phyloP scores from a whole-genome alignment of 148 eudicot species.

The Pharnaceum exiguum region DNA sequence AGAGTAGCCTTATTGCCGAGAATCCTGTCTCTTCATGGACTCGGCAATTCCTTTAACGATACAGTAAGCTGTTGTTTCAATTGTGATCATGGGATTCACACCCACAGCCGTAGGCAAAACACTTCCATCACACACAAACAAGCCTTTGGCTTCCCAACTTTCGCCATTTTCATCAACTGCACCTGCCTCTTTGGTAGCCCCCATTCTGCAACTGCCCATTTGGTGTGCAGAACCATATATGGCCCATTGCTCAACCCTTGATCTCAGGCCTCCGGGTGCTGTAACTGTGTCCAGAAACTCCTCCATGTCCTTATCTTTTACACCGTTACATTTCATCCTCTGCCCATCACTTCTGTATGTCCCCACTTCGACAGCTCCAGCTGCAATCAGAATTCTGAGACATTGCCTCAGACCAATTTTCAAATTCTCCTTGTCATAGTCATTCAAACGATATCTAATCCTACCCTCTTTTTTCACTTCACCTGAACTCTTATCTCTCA shows the following conservation, averaged over 20 bases:
- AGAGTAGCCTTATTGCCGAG: neutral
- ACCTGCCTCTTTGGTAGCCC: conserved; percentile 49
- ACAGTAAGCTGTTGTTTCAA: conserved; percentile 79
- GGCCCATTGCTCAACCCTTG: conserved; percentile 52
- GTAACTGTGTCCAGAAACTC: conserved; percentile 64
- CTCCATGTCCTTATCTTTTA: conserved; percentile 51
- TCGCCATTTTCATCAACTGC: conserved; percentile 87
- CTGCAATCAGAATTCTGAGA: conserved; percentile 59
- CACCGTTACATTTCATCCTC: conserved; percentile 49
- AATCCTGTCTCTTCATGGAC: conserved; percentile 25
- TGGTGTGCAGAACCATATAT: conserved; percentile 79
- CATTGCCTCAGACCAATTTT: conserved; percentile 53
- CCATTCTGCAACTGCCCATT: conserved; percentile 92
- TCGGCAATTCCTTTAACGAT: conserved; percentile 51
- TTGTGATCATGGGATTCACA: conserved; percentile 91
- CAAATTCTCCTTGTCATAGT: conserved; percentile 52
- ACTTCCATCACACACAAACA: conserved; percentile 84
- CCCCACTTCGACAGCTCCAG: conserved; percentile 90
- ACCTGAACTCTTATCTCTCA: conserved; percentile 59
- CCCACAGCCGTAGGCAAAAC: conserved; percentile 80
- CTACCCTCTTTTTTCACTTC: conserved; percentile 46
- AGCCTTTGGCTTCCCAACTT: conserved; percentile 80
- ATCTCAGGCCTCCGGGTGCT: conserved; percentile 54
- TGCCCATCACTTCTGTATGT: conserved; percentile 88
- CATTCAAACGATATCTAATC: conserved; percentile 39